Evolutionary conservation across 768 basidiomycete genomes (phyloP).

Genomic region (Strobilomyces echinocephalus): DNA sequence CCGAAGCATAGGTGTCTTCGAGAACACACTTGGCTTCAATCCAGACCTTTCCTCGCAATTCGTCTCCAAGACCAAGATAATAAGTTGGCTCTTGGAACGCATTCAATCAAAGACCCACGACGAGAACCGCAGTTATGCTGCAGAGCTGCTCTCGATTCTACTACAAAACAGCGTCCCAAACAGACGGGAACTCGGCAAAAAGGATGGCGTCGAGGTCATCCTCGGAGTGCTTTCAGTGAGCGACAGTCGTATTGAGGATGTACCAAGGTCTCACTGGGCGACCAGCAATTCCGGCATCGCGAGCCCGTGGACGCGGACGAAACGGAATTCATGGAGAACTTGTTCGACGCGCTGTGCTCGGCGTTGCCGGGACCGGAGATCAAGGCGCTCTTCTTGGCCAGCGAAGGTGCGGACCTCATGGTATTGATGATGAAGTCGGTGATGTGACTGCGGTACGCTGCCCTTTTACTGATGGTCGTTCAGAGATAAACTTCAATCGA

Average conservation of each 20-base stretch:
- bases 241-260: conserved; percentile 7
- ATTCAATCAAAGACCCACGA: conserved; percentile 71
- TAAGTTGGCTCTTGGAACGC: conserved; percentile 77
- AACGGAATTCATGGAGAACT: conserved; percentile 96
- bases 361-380: conserved; percentile 71
- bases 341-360: conserved; percentile 89
- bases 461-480: not conserved
- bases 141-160: conserved; percentile 88
- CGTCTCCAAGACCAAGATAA: conserved; percentile 66
- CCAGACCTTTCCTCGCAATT: conserved; percentile 68
- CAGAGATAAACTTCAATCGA: conserved; percentile 80
- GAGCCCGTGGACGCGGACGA: conserved; percentile 89
- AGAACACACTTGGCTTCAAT: conserved; percentile 85
- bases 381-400: conserved; percentile 78
- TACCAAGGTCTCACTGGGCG: conserved; percentile 11
- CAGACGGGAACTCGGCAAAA: conserved; percentile 61
- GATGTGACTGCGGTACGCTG: not conserved
- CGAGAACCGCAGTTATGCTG: conserved; percentile 90
- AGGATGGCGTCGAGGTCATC: conserved; percentile 72
- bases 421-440: conserved; percentile 94
- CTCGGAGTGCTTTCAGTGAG: conserved; percentile 80
- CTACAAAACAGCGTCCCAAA: conserved; percentile 72
- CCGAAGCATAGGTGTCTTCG: conserved; percentile 69
- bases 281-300: conserved; percentile 78
- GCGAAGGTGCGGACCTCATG: conserved; percentile 96